Conservation (phyloP, 805 yeast genomes). For the Cyberlindnera xylosilytica region DNA sequence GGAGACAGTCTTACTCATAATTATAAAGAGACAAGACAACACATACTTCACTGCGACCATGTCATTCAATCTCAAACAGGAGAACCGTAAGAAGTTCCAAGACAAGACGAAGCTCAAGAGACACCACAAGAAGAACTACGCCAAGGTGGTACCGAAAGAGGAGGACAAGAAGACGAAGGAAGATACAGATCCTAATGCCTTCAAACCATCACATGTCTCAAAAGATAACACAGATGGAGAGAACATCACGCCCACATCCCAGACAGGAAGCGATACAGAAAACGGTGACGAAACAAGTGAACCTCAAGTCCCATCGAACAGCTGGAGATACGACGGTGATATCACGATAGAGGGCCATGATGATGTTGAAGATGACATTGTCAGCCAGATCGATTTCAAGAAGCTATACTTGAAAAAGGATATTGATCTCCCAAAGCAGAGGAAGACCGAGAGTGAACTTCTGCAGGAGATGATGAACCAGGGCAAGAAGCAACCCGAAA, state of each 20-base stretch:
- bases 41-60: no score
- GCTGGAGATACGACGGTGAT: conserved; percentile 24
- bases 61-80: conserved; percentile 33
- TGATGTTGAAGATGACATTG: conserved; percentile 11
- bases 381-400: conserved; percentile 21
- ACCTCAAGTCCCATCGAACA: conserved; percentile 18
- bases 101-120: conserved; percentile 38
- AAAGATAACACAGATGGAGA: no score
- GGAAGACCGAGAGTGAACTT: conserved; percentile 7
- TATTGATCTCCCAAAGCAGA: conserved; percentile 13
- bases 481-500: conserved; percentile 8
- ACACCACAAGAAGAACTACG: conserved; percentile 36
- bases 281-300: conserved; percentile 5
- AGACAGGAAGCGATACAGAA: no score
- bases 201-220: no score
- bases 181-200: background rate
- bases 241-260: no score
- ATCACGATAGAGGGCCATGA: conserved; percentile 21
- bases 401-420: conserved; percentile 12
- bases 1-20: no score
- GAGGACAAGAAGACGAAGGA: conserved; percentile 7
- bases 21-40: background rate
- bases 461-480: conserved; percentile 15
- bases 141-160: conserved; percentile 28
- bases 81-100: conserved; percentile 39